A percentile compares a stretch with the other conserved stretches of the same genome.
Conservation (phyloP, 495 filamentous ascomycete species). For the Penicillium desertorum region DNA sequence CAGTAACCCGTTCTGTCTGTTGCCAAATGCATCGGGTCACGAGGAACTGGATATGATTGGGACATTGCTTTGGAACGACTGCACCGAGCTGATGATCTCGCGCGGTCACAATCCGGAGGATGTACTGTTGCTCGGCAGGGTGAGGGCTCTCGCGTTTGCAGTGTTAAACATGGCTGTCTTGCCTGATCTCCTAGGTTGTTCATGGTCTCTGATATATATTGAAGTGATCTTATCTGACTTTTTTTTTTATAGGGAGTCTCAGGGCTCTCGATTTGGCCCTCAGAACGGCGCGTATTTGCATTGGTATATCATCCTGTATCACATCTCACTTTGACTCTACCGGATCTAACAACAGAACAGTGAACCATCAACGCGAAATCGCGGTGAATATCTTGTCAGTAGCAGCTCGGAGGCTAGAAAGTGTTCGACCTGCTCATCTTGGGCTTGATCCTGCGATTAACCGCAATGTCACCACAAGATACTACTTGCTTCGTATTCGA, state of each 20-base stretch:
- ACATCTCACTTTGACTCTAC: not conserved
- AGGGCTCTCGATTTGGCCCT: constrained; percentile 65
- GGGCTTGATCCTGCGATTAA: constrained; percentile 16
- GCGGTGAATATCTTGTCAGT: constrained; percentile 60
- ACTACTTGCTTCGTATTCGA: constrained; percentile 65
- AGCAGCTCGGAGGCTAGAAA: constrained; percentile 62
- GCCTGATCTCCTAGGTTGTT: not conserved
- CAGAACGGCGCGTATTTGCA: constrained; percentile 49
- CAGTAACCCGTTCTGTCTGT: not conserved
- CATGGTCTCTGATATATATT: not conserved
- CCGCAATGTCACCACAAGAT: constrained; percentile 46
- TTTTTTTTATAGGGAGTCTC: constrained; percentile 43
- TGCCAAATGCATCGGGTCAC: not conserved
- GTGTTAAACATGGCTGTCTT: constrained; percentile 60
- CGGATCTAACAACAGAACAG: constrained; percentile 34
- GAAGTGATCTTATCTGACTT: not conserved
- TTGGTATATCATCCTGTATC: not conserved
- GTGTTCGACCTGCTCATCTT: constrained; percentile 42
- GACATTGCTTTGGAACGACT: constrained; percentile 38
- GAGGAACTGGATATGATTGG: constrained; percentile 34
- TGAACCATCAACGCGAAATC: constrained; percentile 53
- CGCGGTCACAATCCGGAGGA: not conserved
- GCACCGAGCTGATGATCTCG: constrained; percentile 13
- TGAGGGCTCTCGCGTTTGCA: constrained; percentile 60
- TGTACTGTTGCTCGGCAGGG: not conserved